Evolutionary conservation across 805 yeast species (phyloP).

Genomic region (Teunomyces cretensis): DNA sequence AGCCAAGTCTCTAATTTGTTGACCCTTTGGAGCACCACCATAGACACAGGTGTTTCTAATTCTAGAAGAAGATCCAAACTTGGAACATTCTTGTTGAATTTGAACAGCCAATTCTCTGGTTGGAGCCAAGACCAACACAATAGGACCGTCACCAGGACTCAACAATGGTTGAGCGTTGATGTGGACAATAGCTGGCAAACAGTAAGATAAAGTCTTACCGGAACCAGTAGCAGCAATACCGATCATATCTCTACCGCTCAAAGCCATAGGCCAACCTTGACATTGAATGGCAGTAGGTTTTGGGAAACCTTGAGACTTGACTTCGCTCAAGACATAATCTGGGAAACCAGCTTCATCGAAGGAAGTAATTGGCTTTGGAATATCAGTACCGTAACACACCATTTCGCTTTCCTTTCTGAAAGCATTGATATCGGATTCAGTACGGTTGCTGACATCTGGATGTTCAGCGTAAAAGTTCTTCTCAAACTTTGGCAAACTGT

Average conservation of each 20-base stretch:
- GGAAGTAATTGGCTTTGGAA: constrained; percentile 89
- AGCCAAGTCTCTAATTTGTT: constrained; percentile 91
- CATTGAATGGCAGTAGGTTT: constrained; percentile 96
- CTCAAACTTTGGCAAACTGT: constrained; percentile 81
- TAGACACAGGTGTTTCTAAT: constrained; percentile 96
- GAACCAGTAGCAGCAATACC: constrained; percentile 99
- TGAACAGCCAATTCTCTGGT: constrained; percentile 99
- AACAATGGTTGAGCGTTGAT: constrained; percentile 96
- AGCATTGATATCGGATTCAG: constrained; percentile 65
- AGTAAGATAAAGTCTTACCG: constrained; percentile 96
- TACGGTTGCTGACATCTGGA: constrained; percentile 70
- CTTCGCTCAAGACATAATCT: constrained; percentile 84
- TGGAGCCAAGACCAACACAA: constrained; percentile 93
- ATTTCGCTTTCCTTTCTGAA: constrained; percentile 86
- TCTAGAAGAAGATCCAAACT: constrained; percentile 88
- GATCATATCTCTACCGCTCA: constrained; percentile 97
- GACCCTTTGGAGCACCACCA: constrained; percentile 99
- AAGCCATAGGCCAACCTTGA: constrained; percentile 99
- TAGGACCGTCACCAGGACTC: constrained; percentile 95
- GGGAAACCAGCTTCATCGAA: constrained; percentile 99
- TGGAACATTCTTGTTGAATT: constrained; percentile 93
- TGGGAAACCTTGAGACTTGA: constrained; percentile 88
- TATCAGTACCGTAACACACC: constrained; percentile 78
- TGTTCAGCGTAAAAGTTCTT: constrained; percentile 93
- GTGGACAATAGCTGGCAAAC: constrained; percentile 95